Conservation (phyloP, 768 basidiomycete species). For the Ramaria rubella region DNA sequence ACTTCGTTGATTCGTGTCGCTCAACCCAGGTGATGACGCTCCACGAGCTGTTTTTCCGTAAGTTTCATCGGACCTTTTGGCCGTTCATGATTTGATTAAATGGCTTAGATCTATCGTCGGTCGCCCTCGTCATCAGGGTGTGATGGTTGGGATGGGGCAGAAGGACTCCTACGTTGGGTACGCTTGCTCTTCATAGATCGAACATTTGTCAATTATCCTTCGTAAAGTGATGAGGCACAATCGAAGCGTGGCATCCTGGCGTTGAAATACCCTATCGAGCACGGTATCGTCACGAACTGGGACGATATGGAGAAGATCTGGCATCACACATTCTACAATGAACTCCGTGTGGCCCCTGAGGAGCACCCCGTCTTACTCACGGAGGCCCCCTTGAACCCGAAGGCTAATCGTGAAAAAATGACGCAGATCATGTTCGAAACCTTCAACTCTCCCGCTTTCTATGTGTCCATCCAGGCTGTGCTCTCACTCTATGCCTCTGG, state of each 20-base stretch:
- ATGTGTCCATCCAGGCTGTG: constrained; percentile 69
- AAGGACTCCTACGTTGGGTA: constrained; percentile 97
- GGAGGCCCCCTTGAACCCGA: constrained; percentile 68
- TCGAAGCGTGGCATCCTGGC: constrained; percentile 93
- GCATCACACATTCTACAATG: constrained; percentile 94
- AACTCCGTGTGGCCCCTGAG: constrained; percentile 70
- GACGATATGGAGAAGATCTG: constrained; percentile 99
- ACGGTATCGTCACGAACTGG: constrained; percentile 97
- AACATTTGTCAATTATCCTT: constrained; percentile 13
- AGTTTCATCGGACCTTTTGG: constrained; percentile 36
- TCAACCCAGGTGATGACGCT: constrained; percentile 71
- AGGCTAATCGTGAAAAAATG: constrained; percentile 70
- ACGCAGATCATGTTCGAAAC: constrained; percentile 80
- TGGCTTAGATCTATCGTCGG: constrained; percentile 77
- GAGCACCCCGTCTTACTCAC: constrained; percentile 70
- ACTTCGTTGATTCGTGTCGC: constrained; percentile 8
- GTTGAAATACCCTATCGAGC: constrained; percentile 90
- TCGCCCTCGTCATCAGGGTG: constrained; percentile 89
- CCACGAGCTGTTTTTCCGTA: constrained; percentile 94
- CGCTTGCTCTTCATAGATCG: constrained; percentile 21
- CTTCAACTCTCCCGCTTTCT: constrained; percentile 70
- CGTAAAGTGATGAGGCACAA: constrained; percentile 75
- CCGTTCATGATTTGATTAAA: background rate
- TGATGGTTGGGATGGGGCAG: constrained; percentile 96
- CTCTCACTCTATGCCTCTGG: constrained; percentile 85